Conservation (phyloP, 2,329 filamentous ascomycete genomes). For the Tolypocladium tropicale region DNA sequence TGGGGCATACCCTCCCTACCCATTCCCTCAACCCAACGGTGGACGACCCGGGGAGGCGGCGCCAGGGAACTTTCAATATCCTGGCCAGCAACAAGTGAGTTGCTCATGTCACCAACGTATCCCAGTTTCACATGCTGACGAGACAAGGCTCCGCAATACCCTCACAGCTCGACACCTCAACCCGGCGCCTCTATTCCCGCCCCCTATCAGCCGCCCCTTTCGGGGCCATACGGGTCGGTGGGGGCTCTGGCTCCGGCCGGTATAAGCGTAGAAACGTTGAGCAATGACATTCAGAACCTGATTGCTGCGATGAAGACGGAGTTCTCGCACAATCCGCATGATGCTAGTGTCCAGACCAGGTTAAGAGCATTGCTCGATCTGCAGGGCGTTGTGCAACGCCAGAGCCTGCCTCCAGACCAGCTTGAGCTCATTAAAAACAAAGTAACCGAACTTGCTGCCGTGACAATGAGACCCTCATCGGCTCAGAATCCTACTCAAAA, state of each 20-base stretch:
- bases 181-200: conserved; percentile 22
- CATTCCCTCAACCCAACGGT: conserved; percentile 20
- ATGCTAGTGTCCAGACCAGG: conserved; percentile 65
- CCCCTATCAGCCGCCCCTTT: conserved; percentile 30
- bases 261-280: conserved; percentile 63
- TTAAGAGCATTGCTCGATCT: conserved; percentile 79
- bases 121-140: not conserved
- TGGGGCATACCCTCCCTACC: conserved; percentile 14
- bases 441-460: conserved; percentile 63
- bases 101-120: conserved; percentile 1
- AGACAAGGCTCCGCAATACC: conserved; percentile 14
- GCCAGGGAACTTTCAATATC: conserved; percentile 5
- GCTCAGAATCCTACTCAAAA: conserved; percentile 30
- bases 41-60: conserved; percentile 13
- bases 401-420: conserved; percentile 70
- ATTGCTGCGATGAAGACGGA: conserved; percentile 64
- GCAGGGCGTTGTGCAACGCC: conserved; percentile 61
- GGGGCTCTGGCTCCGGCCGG: conserved; percentile 27
- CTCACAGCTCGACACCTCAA: conserved; percentile 28
- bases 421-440: conserved; percentile 77
- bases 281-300: conserved; percentile 71
- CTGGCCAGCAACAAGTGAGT: conserved; percentile 18
- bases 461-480: conserved; percentile 44
- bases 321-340: conserved; percentile 65
- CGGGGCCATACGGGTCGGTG: conserved; percentile 24